phyloP scores from a whole-genome alignment of 169 alveolate species.

The Sarcocystis neurona region DNA sequence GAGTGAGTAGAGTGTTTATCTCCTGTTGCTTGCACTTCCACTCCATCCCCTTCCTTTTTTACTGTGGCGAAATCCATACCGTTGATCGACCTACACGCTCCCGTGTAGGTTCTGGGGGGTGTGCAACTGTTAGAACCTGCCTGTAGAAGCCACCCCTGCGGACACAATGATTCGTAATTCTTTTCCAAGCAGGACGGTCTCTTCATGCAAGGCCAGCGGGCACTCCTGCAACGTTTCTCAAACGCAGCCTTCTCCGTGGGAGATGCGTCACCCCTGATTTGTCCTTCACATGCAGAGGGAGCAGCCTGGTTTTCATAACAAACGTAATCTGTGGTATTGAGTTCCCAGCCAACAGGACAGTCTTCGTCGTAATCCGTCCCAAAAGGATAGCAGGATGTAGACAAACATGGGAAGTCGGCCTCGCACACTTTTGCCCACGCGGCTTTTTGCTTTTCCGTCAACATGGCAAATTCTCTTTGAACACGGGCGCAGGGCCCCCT shows the following conservation, averaged over 20 bases:
- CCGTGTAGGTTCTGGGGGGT: slow-evolving; percentile 32
- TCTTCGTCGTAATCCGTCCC: slow-evolving; percentile 25
- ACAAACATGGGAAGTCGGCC: slow-evolving; percentile 45
- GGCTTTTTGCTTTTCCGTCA: slow-evolving; percentile 22
- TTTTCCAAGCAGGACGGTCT: not conserved
- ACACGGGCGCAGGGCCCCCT: slow-evolving; percentile 35
- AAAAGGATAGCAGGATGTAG: not conserved
- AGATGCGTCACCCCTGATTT: slow-evolving; percentile 23
- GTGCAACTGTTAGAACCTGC: not conserved
- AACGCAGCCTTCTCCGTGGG: slow-evolving; percentile 28
- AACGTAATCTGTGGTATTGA: not conserved
- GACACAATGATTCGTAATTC: slow-evolving; percentile 30
- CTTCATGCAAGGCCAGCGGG: slow-evolving; percentile 53
- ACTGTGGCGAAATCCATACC: too few relatives aligned
- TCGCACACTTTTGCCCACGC: slow-evolving; percentile 46
- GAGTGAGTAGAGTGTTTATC: too few relatives aligned
- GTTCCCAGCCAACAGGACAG: slow-evolving; percentile 43
- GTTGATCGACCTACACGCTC: too few relatives aligned
- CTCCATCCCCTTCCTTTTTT: not conserved
- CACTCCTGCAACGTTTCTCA: slow-evolving; percentile 15
- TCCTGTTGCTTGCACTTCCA: not conserved
- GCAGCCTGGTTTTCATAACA: not conserved
- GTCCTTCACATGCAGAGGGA: not conserved
- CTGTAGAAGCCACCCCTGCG: slow-evolving; percentile 18
- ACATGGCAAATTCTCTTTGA: slow-evolving; percentile 25